A percentile compares a stretch with the other conserved stretches of the same genome.
Evolutionary conservation across 2,329 filamentous ascomycete species (phyloP).

Genomic region (Fusarium sp.): DNA sequence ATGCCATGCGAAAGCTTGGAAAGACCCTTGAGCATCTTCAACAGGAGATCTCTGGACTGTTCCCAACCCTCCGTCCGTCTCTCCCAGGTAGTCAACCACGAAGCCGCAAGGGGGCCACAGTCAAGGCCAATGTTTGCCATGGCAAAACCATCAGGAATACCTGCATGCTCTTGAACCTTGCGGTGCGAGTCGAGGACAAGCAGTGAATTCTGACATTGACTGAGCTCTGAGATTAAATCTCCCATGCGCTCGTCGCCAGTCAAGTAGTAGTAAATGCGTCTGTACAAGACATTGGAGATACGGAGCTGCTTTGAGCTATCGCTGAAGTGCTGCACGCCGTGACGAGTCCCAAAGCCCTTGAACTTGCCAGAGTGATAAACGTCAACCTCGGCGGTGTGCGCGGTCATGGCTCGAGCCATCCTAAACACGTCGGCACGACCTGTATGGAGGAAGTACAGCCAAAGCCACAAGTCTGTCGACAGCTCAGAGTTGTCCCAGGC

Average conservation of each 20-base stretch:
- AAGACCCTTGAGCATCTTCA: conserved; percentile 25
- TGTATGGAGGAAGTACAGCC: conserved; percentile 70
- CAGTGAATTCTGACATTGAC: conserved; percentile 21
- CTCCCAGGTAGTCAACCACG: conserved; percentile 34
- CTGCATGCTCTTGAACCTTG: conserved; percentile 29
- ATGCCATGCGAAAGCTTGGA: conserved; percentile 15
- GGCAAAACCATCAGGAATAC: conserved; percentile 24
- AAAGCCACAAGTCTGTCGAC: conserved; percentile 71
- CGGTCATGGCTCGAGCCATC: conserved; percentile 67
- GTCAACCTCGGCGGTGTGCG: conserved; percentile 71
- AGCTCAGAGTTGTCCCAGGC: conserved; percentile 75
- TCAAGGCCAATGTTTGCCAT: conserved; percentile 36
- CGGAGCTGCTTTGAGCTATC: conserved; percentile 72
- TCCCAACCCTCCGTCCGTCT: conserved; percentile 21
- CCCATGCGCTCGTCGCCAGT: conserved; percentile 68
- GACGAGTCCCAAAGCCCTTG: conserved; percentile 70
- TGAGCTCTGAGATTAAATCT: conserved; percentile 48
- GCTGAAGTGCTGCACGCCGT: conserved; percentile 71
- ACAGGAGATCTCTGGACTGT: conserved; percentile 10
- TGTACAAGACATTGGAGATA: conserved; percentile 50
- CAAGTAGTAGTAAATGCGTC: conserved; percentile 67
- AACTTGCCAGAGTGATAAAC: conserved; percentile 69
- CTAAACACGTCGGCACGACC: conserved; percentile 67
- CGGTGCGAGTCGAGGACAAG: conserved; percentile 28
- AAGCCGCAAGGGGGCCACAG: conserved; percentile 29